Conservation (phyloP, 768 basidiomycete species). For the Lactarius psammicola region DNA sequence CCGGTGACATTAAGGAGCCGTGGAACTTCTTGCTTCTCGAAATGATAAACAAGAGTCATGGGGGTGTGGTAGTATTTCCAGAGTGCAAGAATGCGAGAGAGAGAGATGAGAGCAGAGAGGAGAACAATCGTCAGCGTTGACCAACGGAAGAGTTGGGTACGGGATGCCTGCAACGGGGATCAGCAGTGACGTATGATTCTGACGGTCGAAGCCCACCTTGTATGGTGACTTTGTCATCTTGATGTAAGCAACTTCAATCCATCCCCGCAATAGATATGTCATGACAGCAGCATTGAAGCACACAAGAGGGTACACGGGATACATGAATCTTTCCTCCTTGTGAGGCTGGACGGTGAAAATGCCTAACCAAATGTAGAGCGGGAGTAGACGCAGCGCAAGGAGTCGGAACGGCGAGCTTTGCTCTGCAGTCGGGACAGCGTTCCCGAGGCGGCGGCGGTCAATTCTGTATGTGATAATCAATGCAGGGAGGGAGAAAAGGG, state of each 20-base stretch:
- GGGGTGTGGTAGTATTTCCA: conserved; percentile 92
- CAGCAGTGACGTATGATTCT: conserved; percentile 1
- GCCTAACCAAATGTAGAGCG: conserved; percentile 86
- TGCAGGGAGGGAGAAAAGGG: conserved; percentile 76
- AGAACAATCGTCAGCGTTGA: conserved; percentile 71
- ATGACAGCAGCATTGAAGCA: conserved; percentile 95
- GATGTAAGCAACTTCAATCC: conserved; percentile 78
- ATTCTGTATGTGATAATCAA: conserved; percentile 69
- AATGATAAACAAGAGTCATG: conserved; percentile 60
- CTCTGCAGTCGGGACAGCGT: conserved; percentile 46
- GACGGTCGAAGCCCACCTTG: conserved; percentile 50
- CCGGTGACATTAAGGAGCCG: conserved; percentile 73
- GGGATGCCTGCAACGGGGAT: conserved; percentile 59
- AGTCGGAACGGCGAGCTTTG: conserved; percentile 79
- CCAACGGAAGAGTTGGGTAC: conserved; percentile 68
- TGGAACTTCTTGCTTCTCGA: conserved; percentile 80
- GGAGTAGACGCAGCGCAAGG: conserved; percentile 74
- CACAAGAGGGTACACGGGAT: conserved; percentile 85
- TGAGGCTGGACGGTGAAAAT: conserved; percentile 83
- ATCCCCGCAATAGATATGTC: conserved; percentile 80
- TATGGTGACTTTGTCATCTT: conserved; percentile 81
- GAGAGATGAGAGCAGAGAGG: conserved; percentile 64
- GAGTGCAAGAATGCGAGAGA: conserved; percentile 77
- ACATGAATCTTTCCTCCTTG: conserved; percentile 99
- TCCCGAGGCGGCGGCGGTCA: conserved; percentile 75